Base-by-base conservation (phyloP, 768 basidiomycete species). In the Royoungia palumana region DNA sequence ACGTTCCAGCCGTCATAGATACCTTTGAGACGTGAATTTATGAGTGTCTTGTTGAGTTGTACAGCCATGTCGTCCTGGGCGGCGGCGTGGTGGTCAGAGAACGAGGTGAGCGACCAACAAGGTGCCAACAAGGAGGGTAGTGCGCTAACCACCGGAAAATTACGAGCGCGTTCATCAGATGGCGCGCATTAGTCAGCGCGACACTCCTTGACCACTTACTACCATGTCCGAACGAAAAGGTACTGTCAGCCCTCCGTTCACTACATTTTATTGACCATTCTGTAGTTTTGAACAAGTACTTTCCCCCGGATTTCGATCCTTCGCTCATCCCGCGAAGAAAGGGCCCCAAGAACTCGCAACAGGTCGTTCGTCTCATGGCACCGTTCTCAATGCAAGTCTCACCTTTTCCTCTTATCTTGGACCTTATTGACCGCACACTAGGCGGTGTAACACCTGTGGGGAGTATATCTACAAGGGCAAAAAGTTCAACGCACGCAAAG, bases 381-480 rank as follows among this genome's bases (percentile, higher is more conserved):
- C 96, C 96, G 0, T 99, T 98, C 68, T 95, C 93, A 5, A 99
- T 99, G 96, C 87, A 70, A 57, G 82, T 72, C 13, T 28, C 11
- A 0, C 6, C 41, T 24, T 11, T 36, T 44, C 8, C 32, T 20
- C 0, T 2, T 22, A 21, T 11, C 16, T 22, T 51, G 35, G 55
- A 37, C 25, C 11, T 35, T 2, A 41, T 53, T 64, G 9, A 64
- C 47, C 11, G 4, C n/a, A 28, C 25, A 25, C 6, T 38, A 91
- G 89, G 89, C 83, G 90, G 58, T 89, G 87, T 62, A 94, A 93
- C 60, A 91, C 91, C 4, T 99, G 96, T 60, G 96, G 94, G 41
- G 96, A 99, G 72, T 99, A 98, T 62, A 89, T 99, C 46, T 95
- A 97, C 72, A 97, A 99, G 68, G 96, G 96, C 40, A 99, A 99